Percentiles rank a stretch among this genome's conserved stretches.
Evolutionary conservation across 139 green algal species (phyloP).

Genomic region (Auxenochlorella pyrenoidosa): DNA sequence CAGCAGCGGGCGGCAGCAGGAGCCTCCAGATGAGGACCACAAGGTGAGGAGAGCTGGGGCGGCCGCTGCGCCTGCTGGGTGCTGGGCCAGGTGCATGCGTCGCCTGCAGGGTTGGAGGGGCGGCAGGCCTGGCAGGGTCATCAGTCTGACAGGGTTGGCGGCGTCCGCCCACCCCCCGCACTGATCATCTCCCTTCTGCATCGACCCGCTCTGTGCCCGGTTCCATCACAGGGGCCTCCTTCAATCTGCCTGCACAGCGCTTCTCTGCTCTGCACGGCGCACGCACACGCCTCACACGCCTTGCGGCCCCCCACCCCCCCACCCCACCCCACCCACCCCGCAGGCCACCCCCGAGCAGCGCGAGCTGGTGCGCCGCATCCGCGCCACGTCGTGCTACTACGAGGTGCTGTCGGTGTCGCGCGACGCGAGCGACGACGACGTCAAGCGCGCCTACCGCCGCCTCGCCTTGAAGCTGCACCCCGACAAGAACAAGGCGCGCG

Average conservation of each 20-base stretch:
- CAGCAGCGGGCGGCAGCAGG: neutral
- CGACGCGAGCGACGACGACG: constrained; percentile 48
- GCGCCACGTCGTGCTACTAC: constrained; percentile 56
- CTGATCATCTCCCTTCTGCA: no score
- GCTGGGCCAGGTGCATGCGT: neutral
- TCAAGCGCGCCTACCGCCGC: constrained; percentile 54
- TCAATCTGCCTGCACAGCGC: no score
- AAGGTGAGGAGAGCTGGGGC: constrained; percentile 4
- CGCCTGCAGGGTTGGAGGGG: neutral
- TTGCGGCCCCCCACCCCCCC: neutral
- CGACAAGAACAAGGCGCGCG: constrained; percentile 87
- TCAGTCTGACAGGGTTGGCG: no score
- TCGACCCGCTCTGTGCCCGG: no score
- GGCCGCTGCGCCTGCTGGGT: neutral
- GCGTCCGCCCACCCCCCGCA: no score
- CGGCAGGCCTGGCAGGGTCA: no score
- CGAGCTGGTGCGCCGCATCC: constrained; percentile 49
- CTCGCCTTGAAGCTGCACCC: constrained; percentile 92
- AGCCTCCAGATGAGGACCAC: constrained; percentile 28
- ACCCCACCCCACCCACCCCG: neutral
- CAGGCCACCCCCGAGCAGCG: constrained; percentile 61
- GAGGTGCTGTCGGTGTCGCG: constrained; percentile 49
- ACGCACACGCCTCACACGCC: neutral
- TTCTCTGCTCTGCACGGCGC: no score
- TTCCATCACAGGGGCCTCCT: no score